Conservation (phyloP, 2,329 filamentous ascomycete genomes). For the Claviceps humidiphila region DNA sequence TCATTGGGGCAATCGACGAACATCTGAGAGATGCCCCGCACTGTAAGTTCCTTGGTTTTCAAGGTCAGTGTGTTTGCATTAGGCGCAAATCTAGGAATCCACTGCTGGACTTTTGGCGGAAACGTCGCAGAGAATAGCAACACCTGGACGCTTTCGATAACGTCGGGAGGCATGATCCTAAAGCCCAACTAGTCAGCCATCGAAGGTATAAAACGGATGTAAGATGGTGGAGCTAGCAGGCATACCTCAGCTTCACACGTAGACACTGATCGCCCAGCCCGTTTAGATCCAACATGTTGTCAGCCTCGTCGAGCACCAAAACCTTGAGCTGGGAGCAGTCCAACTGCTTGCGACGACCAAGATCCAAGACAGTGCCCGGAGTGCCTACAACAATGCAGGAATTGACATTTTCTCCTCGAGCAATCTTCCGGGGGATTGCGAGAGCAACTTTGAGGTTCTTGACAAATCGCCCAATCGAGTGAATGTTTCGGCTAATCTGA, state of each 20-base stretch:
- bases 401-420: slow-evolving; percentile 54
- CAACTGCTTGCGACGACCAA: slow-evolving; percentile 65
- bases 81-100: slow-evolving; percentile 74
- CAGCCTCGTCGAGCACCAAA: slow-evolving; percentile 88
- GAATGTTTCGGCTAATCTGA: slow-evolving; percentile 80
- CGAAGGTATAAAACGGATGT: neutral
- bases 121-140: slow-evolving; percentile 94
- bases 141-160: slow-evolving; percentile 49
- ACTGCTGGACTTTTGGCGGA: slow-evolving; percentile 71
- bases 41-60: slow-evolving; percentile 81
- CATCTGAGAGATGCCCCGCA: slow-evolving; percentile 94
- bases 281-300: slow-evolving; percentile 97
- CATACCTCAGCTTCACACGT: slow-evolving; percentile 62
- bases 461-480: slow-evolving; percentile 74
- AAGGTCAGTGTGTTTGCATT: slow-evolving; percentile 78
- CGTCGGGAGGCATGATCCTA: slow-evolving; percentile 50
- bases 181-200: slow-evolving; percentile 16
- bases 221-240: too few relatives aligned
- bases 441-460: slow-evolving; percentile 62
- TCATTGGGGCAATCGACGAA: slow-evolving; percentile 86
- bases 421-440: slow-evolving; percentile 67
- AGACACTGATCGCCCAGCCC: slow-evolving; percentile 91
- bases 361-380: slow-evolving; percentile 81
- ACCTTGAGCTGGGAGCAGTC: slow-evolving; percentile 61
- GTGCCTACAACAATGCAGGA: slow-evolving; percentile 83